These are phyloP conservation scores for Pharnaceum exiguum DNA, from an alignment of 148 eudicot genomes.

Conservation along the genomic window DNA sequence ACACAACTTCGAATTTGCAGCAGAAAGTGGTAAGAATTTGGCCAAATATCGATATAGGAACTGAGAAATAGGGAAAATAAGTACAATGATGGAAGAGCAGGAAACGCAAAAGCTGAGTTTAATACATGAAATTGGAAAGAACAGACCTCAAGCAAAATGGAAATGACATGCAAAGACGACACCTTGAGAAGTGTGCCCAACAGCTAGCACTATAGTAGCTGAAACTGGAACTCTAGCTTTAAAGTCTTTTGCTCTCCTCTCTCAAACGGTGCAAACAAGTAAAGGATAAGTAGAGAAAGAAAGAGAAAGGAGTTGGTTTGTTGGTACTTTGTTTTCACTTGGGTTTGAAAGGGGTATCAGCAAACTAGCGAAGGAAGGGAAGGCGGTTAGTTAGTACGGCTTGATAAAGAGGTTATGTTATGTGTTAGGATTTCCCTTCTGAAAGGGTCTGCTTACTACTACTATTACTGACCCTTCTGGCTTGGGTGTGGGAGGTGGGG, in stretches of 20 bases:
- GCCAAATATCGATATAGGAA: too few species aligned
- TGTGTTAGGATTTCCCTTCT: constrained; percentile 14
- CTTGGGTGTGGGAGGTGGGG: background rate
- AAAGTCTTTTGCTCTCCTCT: too few species aligned
- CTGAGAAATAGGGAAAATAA: too few species aligned
- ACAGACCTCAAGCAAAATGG: background rate
- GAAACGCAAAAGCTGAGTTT: background rate
- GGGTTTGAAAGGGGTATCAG: background rate
- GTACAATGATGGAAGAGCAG: too few species aligned
- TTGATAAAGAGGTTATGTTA: background rate
- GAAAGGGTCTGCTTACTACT: constrained; percentile 7
- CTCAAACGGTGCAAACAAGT: background rate
- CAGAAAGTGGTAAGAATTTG: too few species aligned
- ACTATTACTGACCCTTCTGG: background rate
- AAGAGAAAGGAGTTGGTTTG: background rate
- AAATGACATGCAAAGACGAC: background rate
- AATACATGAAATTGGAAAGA: background rate
- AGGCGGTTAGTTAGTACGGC: background rate
- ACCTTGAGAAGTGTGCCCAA: background rate
- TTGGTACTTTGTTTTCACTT: too few species aligned
- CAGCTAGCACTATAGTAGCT: background rate
- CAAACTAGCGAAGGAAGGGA: background rate
- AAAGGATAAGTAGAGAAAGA: background rate
- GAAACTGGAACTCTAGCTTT: too few species aligned
- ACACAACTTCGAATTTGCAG: too few species aligned